Conservation (phyloP, 805 yeast species). For the Candida silvicultrix region DNA sequence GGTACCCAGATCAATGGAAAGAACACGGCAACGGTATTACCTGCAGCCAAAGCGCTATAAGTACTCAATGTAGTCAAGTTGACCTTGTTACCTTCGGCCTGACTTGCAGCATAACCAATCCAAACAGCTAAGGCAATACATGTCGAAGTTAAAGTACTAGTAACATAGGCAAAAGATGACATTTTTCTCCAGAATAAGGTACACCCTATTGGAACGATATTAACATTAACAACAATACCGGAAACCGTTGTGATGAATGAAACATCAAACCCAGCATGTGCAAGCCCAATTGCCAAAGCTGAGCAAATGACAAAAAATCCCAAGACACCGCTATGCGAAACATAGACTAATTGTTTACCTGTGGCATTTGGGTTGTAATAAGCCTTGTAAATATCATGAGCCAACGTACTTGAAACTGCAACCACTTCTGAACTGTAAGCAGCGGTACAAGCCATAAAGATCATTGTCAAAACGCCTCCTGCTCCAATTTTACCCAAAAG, state of each 20-base stretch:
- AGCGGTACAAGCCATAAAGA: constrained; percentile 38
- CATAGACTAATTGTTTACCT: constrained; percentile 29
- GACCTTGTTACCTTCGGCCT: constrained; percentile 13
- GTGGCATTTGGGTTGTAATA: constrained; percentile 34
- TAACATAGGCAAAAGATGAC: constrained; percentile 12
- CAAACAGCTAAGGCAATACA: constrained; percentile 20
- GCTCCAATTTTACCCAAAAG: constrained; percentile 37
- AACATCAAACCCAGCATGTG: constrained; percentile 33
- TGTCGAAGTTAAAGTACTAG: constrained; percentile 22
- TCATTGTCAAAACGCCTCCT: constrained; percentile 32
- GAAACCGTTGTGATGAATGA: constrained; percentile 36
- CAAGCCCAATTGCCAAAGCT: constrained; percentile 35
- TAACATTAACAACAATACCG: constrained; percentile 32
- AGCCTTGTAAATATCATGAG: constrained; percentile 34
- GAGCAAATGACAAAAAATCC: constrained; percentile 34
- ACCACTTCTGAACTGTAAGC: constrained; percentile 37
- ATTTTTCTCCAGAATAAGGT: constrained; percentile 27
- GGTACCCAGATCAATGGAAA: constrained; percentile 53
- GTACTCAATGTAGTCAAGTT: constrained; percentile 35
- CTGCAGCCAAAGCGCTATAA: constrained; percentile 81
- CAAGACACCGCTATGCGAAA: constrained; percentile 32
- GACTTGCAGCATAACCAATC: constrained; percentile 30
- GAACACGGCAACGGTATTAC: constrained; percentile 61
- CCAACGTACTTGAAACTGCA: constrained; percentile 32
- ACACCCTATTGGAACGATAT: constrained; percentile 66